Conservation (phyloP, 2,329 filamentous ascomycete genomes). For the Diaporthe longicolla region DNA sequence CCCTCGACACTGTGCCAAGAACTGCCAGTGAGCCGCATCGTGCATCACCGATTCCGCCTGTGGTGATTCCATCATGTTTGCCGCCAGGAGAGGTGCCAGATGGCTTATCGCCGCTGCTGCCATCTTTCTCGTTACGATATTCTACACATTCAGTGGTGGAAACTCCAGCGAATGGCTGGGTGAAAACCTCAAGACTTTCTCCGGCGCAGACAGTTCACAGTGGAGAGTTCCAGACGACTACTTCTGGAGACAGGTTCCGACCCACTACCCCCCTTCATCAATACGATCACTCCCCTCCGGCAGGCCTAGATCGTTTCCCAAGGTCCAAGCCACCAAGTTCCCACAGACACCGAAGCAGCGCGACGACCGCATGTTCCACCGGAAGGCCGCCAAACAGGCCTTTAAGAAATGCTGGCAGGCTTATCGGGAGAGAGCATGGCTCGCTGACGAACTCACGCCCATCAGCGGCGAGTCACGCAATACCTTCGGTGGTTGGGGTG, state of each 20-base stretch:
- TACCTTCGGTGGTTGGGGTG: constrained; percentile 42
- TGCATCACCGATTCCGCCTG: neutral
- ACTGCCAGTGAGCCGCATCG: neutral
- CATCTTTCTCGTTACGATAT: neutral
- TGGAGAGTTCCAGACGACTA: constrained; percentile 39
- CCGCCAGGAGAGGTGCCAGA: neutral
- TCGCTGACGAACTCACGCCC: constrained; percentile 37
- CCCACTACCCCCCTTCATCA: constrained; percentile 24
- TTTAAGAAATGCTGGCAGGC: constrained; percentile 38
- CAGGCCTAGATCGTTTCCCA: constrained; percentile 9
- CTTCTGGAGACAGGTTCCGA: constrained; percentile 39
- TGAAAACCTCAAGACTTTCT: neutral
- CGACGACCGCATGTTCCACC: constrained; percentile 11
- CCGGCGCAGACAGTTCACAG: neutral
- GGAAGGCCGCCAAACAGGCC: constrained; percentile 38
- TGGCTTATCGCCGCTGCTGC: constrained; percentile 25
- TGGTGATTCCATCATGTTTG: constrained; percentile 9
- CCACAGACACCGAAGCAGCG: constrained; percentile 24
- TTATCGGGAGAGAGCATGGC: constrained; percentile 38
- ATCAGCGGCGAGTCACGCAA: constrained; percentile 29
- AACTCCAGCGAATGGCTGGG: neutral
- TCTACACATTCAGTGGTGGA: constrained; percentile 7
- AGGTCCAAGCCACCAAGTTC: constrained; percentile 36
- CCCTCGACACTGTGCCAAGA: neutral
- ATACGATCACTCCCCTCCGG: constrained; percentile 37